Evolutionary conservation across 2,329 filamentous ascomycete genomes (phyloP).

Genomic region (Beauveria sp.): DNA sequence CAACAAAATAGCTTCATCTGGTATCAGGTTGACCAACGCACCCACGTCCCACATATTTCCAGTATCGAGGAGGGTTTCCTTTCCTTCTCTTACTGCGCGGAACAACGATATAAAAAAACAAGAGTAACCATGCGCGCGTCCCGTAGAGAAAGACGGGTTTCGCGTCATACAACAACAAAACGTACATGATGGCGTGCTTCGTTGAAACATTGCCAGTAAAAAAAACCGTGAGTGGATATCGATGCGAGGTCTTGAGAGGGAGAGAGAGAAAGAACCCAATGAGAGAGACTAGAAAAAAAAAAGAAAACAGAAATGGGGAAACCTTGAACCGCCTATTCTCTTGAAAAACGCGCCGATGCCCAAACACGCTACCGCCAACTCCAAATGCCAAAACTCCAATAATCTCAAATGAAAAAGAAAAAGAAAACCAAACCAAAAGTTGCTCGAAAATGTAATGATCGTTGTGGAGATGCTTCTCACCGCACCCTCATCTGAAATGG

Average conservation of each 20-base stretch:
- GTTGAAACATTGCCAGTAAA: neutral
- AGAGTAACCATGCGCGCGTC: neutral
- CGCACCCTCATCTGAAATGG: neutral
- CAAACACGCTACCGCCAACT: conserved; percentile 4
- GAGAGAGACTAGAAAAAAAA: neutral
- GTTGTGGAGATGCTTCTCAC: neutral
- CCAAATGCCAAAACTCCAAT: neutral
- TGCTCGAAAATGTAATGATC: conserved; percentile 4
- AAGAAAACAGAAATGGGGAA: neutral
- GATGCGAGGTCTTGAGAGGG: neutral
- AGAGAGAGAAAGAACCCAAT: neutral
- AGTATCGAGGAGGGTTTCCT: neutral
- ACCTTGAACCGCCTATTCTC: neutral
- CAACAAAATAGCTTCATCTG: neutral
- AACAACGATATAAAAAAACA: neutral
- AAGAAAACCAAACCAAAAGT: neutral
- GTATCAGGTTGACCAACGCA: neutral
- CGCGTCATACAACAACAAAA: neutral
- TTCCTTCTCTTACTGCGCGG: neutral
- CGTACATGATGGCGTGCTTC: neutral
- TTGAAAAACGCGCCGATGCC: neutral
- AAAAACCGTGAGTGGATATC: neutral
- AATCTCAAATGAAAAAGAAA: neutral
- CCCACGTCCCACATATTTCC: neutral
- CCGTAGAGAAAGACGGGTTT: neutral